Evolutionary conservation across 306 rosid genomes (phyloP), one percentile per base, ranked within the genome.

Genomic region (Glycyrrhiza uralensis): DNA sequence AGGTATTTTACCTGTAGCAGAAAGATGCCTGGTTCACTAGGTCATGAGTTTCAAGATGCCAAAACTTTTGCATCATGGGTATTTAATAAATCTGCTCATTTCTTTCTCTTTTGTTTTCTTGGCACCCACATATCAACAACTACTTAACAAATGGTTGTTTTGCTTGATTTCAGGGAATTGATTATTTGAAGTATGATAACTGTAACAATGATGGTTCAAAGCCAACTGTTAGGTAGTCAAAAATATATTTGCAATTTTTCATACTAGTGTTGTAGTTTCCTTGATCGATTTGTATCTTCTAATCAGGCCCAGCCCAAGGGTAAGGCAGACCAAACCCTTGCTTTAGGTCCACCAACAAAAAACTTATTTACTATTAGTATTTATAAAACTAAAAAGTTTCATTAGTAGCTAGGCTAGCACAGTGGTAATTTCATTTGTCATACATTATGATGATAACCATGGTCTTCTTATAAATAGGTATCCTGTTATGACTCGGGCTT

Each of bases 121-220:
- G 13, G 22, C 18, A 80, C 5, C 3, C 30, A 39, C 64, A 26
- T 54, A 36, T 35, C 5, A 66, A 62, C 7, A 15, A n/a, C 17
- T 26, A 30, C 18, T 52, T 50, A 50, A 32, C 29, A 24, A 49
- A 15, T 45, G 33, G 6, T 49, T 26, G 11, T 11, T 50, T 60
- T 65, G 30, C 39, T 62, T 70, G 66, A 41, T 58, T 20, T 66
- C 85, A 94, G 99, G 99, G 93, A 66, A 86, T 94, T 74, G 99
- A 91, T 81, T 94, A 94, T 80, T 86, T 94, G 97, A 94, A 94
- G 91, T 91, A 94, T 79, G 97, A 94, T 72, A 94, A 94, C 50
- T 94, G 97, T 76, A 13, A 79, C 64, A 87, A 84, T 76, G 99
- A 63, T 69, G 94, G 75, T 66, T 66, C 86, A 61, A 94, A 78